These are phyloP conservation scores for Comarum palustre DNA, from an alignment of 306 rosid genomes.

Conservation along the genomic window DNA sequence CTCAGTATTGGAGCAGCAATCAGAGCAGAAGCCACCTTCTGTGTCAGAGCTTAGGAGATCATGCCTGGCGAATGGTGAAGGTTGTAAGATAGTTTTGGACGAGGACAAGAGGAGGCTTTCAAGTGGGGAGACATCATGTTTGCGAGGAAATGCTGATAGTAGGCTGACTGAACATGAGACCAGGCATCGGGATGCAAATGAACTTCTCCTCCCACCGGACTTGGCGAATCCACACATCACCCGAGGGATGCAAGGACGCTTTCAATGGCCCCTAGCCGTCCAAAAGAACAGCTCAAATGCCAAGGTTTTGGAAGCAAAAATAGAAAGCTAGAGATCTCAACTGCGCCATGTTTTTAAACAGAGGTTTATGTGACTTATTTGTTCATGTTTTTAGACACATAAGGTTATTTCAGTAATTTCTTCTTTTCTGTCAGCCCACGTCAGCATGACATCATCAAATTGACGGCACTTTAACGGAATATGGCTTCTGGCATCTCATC, in stretches of 20 bases:
- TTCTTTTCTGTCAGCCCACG: too few species aligned
- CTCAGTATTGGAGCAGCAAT: slow-evolving; percentile 12
- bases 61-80: slow-evolving; percentile 5
- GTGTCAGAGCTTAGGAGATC: slow-evolving; percentile 22
- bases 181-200: slow-evolving; percentile 19
- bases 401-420: too few species aligned
- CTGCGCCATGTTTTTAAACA: slow-evolving; percentile 51
- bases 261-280: slow-evolving; percentile 53
- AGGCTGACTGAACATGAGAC: slow-evolving; percentile 24
- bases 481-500: too few species aligned
- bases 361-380: slow-evolving; percentile 14
- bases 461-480: too few species aligned
- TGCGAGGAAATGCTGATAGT: slow-evolving; percentile 11
- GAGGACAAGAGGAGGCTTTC: slow-evolving; percentile 24
- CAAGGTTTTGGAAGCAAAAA: slow-evolving; percentile 44
- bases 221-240: slow-evolving; percentile 58
- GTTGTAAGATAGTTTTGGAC: background rate
- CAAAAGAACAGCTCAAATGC: slow-evolving; percentile 35
- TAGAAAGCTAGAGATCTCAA: slow-evolving; percentile 54
- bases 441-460: too few species aligned
- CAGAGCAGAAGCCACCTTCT: slow-evolving; percentile 21
- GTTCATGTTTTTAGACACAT: too few species aligned
- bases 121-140: slow-evolving; percentile 17
- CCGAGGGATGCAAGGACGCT: slow-evolving; percentile 59
- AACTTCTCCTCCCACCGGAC: slow-evolving; percentile 18